phyloP scores from a whole-genome alignment of 345 rosid genomes.

The Hibiscus trionum region DNA sequence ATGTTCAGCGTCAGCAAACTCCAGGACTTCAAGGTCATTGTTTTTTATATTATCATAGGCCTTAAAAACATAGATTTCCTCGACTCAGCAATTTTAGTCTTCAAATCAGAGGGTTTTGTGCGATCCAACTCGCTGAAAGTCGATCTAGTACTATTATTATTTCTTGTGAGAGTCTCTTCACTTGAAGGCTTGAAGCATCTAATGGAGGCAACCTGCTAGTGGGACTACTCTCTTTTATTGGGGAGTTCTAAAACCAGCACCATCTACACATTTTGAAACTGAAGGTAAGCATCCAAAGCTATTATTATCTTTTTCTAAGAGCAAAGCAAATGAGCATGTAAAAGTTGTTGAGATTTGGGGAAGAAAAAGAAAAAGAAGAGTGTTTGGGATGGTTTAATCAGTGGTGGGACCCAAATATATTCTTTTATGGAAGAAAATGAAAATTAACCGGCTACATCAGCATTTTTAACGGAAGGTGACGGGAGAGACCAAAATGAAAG shows the following conservation, averaged over 20 bases:
- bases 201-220: conserved; percentile 32
- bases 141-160: conserved; percentile 20
- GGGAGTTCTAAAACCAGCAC: conserved; percentile 33
- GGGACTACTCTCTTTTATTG: conserved; percentile 48
- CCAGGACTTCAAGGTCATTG: not conserved
- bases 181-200: too few species aligned
- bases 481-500: too few species aligned
- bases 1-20: conserved; percentile 6
- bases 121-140: too few species aligned
- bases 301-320: conserved; percentile 42
- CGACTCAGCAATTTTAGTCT: not conserved
- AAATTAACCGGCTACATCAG: too few species aligned
- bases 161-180: conserved; percentile 24
- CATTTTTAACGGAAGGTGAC: too few species aligned
- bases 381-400: too few species aligned
- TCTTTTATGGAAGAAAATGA: too few species aligned
- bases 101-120: too few species aligned
- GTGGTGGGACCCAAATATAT: too few species aligned
- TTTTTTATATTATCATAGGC: conserved; percentile 18
- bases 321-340: conserved; percentile 12
- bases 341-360: not conserved
- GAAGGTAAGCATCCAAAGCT: too few species aligned
- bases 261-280: not conserved
- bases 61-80: conserved; percentile 20
- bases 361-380: too few species aligned